Evolutionary conservation across 148 eudicot species (phyloP), one percentile per base, ranked within the genome.

Genomic region (Oxyria digyna): DNA sequence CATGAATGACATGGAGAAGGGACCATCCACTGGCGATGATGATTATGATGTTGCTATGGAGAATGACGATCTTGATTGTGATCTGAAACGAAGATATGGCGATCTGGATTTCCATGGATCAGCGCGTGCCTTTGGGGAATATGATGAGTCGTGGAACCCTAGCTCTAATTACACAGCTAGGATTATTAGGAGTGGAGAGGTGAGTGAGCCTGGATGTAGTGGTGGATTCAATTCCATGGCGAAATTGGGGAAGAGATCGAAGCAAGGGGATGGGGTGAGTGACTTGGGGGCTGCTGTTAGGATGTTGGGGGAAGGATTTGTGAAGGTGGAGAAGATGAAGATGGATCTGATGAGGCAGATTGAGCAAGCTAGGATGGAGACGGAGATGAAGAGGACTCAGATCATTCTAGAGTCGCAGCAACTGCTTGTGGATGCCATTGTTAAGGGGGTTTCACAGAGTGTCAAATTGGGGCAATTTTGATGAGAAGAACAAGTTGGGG

Each of bases 271-370:
- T 9, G 77, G 70, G 29, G 72, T 73, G 5, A 76, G 69, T 0
- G 68, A 32, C 42, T 89, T 85, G 63, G 78, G 87, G 85, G 87
- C 80, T 69, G 87, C 95, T 2, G 83, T 93, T 14, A 72, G 81
- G 73, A 48, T 74, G 40, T 69, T 93, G 67, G 96, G 94, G 31
- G 96, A 93, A 52, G 91, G 94, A 69, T 87, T 89, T 76, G 75
- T 89, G 77, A 86, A 81, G 69, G 80, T 85, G 81, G 98, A 93
- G 81, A 89, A 79, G 80, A 84, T 84, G 88, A 93, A 93, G 84
- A 89, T 93, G 82, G 98, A 93, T 38, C 81, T 86, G 91, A 79
- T 79, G 69, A 72, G 81, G 46, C 89, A 87, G 72, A 73, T 83
- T 11, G 98, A 89, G 84, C 82, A 81, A 62, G 76, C 76, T 74